These are phyloP conservation scores for Starmera stellimalicola DNA, from an alignment of 1,139 yeast genomes.

Conservation along the genomic window DNA sequence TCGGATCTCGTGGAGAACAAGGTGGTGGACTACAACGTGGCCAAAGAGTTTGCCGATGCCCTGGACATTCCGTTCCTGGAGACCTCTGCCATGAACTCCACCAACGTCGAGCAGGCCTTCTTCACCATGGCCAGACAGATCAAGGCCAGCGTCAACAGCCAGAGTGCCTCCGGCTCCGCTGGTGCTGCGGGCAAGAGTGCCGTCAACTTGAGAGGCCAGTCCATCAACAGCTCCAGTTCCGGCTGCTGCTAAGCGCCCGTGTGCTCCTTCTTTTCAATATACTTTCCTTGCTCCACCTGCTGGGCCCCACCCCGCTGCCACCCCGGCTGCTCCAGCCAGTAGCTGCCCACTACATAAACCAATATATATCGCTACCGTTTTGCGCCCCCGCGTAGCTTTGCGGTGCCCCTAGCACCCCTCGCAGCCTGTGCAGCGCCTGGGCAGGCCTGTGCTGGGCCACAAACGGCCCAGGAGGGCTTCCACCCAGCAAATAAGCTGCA, in stretches of 20 bases:
- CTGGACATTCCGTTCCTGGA: constrained; percentile 93
- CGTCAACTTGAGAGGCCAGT: constrained; percentile 85
- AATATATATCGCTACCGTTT: no score
- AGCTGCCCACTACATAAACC: no score
- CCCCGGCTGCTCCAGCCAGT: no score
- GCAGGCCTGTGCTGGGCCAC: no score
- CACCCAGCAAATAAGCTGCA: no score
- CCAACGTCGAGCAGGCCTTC: constrained; percentile 97
- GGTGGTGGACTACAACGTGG: constrained; percentile 92
- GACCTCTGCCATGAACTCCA: constrained; percentile 90
- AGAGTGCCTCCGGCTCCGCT: constrained; percentile 26
- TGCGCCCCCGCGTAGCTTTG: no score
- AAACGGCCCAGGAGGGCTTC: no score
- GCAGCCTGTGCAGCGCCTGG: no score
- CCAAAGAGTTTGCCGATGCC: constrained; percentile 96
- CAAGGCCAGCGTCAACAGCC: constrained; percentile 87
- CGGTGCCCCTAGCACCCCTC: no score
- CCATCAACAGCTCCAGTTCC: constrained; percentile 56
- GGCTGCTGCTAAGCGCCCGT: constrained; percentile 61
- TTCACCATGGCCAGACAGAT: constrained; percentile 98
- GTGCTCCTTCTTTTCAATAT: background rate
- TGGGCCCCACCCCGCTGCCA: no score
- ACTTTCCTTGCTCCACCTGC: background rate
- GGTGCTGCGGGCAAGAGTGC: constrained; percentile 29
- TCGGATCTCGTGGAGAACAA: constrained; percentile 91